Base-by-base conservation (phyloP, 352 stramenopile species). In the Hyaloperonospora brassicae region DNA sequence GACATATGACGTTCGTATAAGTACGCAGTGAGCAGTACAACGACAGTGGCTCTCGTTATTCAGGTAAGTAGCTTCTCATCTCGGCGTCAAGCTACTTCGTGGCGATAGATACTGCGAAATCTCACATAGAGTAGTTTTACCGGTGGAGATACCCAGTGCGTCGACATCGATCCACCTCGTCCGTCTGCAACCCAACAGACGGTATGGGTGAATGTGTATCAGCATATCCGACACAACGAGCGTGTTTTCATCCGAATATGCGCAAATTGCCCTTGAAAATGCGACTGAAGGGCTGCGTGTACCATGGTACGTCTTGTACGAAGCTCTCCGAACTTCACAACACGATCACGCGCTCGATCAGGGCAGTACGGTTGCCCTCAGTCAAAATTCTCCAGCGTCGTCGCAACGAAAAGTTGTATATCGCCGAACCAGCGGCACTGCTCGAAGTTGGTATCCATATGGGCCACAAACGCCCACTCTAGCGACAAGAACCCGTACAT, bases 391-490 rank as follows among this genome's bases (percentile, higher is more conserved):
- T 85, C 70, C 30, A 61, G 31, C 2, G 70, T 34, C 2, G 68
- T 61, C 17, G 68, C 51, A 35, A 87, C 60, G 3, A 74, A 62
- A 43, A 89, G 90, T 13, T 81, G 74, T 47, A 70, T 27, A 31
- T 65, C 59, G n/a, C 82, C 82, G 24, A 93, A 71, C 4, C 56
- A 63, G 14, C 82, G 76, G 21, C 76, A 73, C 13, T 55, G 52
- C 68, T 93, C 82, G 12, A 70, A 87, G 47, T 80, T 77, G 31
- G 90, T 72, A 51, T 93, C 81, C 57, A 91, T 77, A 51, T 90
- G 75, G 17, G 79, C 78, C 47, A 87, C 72, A 38, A 92, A 80
- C 12, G 78, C 86, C 85, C 85, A 96, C 57, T 90, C 78, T n/a
- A 94, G 42, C 22, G 78, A 87, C 50, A 95, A 56, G 56, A 95